Percentiles rank a stretch among this genome's conserved stretches.
phyloP scores from a whole-genome alignment of 1,139 yeast genomes.

The Nakaseomyces uthaithaninus region DNA sequence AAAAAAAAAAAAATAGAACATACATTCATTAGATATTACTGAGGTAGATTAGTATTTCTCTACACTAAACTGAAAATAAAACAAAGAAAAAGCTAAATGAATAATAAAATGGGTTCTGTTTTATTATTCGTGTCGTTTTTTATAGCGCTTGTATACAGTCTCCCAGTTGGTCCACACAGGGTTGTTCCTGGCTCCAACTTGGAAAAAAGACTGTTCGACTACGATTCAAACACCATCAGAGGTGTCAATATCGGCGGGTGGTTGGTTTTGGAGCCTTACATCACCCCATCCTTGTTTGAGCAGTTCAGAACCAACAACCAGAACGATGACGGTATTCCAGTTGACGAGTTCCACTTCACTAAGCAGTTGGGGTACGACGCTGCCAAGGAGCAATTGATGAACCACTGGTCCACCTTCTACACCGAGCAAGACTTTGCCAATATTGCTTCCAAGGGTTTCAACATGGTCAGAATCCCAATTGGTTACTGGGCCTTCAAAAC shows the following conservation, averaged over 20 bases:
- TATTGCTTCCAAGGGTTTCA: conserved; percentile 62
- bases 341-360: conserved; percentile 77
- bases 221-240: conserved; percentile 34
- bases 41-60: no score
- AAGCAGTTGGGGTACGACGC: conserved; percentile 52
- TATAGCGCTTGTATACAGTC: conserved; percentile 3
- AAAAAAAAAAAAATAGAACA: not conserved
- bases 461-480: conserved; percentile 81
- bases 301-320: conserved; percentile 30
- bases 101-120: not conserved
- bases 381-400: conserved; percentile 44
- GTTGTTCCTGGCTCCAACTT: not conserved
- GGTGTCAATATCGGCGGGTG: conserved; percentile 93
- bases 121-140: conserved; percentile 5
- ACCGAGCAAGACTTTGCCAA: conserved; percentile 62
- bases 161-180: conserved; percentile 2
- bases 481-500: conserved; percentile 91
- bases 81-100: not conserved
- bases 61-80: not conserved
- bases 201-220: conserved; percentile 20
- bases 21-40: not conserved
- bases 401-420: conserved; percentile 78
- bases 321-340: conserved; percentile 46
- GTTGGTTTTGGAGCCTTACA: conserved; percentile 81
- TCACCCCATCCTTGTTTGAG: conserved; percentile 74